Conservation (phyloP, 768 basidiomycete species). For the Phaeolepiota aurea region DNA sequence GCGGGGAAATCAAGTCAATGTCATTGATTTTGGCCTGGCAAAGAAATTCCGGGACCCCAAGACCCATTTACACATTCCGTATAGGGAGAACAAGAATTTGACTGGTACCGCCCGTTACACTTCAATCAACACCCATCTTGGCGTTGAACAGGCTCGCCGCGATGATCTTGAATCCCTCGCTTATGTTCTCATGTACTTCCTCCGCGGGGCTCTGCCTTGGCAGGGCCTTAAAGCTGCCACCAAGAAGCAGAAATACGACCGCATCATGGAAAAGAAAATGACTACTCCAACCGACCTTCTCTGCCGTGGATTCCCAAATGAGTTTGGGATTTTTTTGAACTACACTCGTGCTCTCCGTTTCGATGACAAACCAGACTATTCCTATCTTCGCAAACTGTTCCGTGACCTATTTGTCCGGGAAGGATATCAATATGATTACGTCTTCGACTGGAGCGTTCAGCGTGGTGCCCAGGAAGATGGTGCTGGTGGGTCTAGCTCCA, state of each 20-base stretch:
- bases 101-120: conserved; percentile 99
- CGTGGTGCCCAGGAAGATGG: conserved; percentile 63
- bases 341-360: conserved; percentile 98
- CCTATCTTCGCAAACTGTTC: conserved; percentile 99
- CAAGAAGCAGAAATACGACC: conserved; percentile 99
- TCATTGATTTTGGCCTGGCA: conserved; percentile 95
- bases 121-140: conserved; percentile 97
- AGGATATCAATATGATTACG: conserved; percentile 98
- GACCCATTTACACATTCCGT: conserved; percentile 99
- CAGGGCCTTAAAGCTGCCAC: conserved; percentile 99
- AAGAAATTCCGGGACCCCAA: conserved; percentile 99
- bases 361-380: conserved; percentile 99
- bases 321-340: conserved; percentile 98
- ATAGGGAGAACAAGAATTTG: conserved; percentile 99
- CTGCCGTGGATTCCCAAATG: conserved; percentile 99
- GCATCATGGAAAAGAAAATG: conserved; percentile 99
- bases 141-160: conserved; percentile 95
- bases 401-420: conserved; percentile 95
- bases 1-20: conserved; percentile 99
- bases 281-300: conserved; percentile 94
- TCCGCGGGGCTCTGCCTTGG: conserved; percentile 96
- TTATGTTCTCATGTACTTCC: conserved; percentile 99
- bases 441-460: conserved; percentile 98
- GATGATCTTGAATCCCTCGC: conserved; percentile 98
- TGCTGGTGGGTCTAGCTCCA: conserved; percentile 50